A percentile compares a stretch with the other conserved stretches of the same genome.
Evolutionary conservation across 2,329 filamentous ascomycete species (phyloP).

Genomic region (Fusarium burgessii): DNA sequence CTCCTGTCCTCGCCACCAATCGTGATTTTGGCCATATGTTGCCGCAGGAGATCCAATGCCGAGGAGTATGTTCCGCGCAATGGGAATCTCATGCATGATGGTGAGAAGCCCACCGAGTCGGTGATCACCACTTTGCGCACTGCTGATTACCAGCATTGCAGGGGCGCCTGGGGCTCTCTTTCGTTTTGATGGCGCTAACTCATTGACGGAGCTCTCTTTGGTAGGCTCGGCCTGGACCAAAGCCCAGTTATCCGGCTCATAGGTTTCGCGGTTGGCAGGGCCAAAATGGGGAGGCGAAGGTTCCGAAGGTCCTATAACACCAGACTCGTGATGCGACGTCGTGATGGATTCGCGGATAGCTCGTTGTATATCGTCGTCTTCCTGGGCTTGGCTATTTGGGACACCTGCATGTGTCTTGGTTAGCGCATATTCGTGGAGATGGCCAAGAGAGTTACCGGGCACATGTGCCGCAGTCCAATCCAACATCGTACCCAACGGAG

Average conservation of each 20-base stretch:
- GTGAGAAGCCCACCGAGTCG: constrained; percentile 67
- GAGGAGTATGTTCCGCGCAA: constrained; percentile 67
- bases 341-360: constrained; percentile 67
- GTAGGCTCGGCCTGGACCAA: constrained; percentile 61
- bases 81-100: constrained; percentile 70
- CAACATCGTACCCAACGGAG: constrained; percentile 65
- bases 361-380: constrained; percentile 67
- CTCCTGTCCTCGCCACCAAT: constrained; percentile 72
- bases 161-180: constrained; percentile 58
- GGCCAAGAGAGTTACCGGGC: constrained; percentile 54
- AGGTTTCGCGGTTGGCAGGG: constrained; percentile 67
- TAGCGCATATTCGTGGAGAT: constrained; percentile 40
- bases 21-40: constrained; percentile 66
- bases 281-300: constrained; percentile 66
- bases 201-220: constrained; percentile 36
- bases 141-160: constrained; percentile 62
- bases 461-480: constrained; percentile 60
- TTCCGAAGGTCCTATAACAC: constrained; percentile 57
- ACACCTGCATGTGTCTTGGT: constrained; percentile 52
- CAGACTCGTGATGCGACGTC: constrained; percentile 61
- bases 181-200: constrained; percentile 55
- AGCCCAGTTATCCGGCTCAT: constrained; percentile 68
- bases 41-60: constrained; percentile 54
- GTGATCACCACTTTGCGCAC: constrained; percentile 52
- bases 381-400: constrained; percentile 55